phyloP scores from a whole-genome alignment of 2,329 filamentous ascomycete genomes.

The Aspergillus felis region DNA sequence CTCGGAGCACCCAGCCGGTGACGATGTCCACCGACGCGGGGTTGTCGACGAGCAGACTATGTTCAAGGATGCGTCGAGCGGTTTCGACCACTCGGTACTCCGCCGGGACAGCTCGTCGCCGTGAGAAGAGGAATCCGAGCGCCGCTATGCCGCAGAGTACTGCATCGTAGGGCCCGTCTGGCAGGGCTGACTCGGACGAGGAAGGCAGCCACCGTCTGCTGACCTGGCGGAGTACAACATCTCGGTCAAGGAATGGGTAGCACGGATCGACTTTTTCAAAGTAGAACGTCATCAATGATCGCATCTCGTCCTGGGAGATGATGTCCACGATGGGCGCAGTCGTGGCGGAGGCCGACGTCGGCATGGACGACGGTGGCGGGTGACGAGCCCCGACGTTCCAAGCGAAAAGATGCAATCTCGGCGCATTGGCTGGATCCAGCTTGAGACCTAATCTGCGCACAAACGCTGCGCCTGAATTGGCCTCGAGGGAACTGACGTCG shows the following conservation, averaged over 20 bases:
- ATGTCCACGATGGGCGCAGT: slow-evolving; percentile 43
- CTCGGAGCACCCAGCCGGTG: slow-evolving; percentile 50
- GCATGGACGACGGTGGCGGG: slow-evolving; percentile 6
- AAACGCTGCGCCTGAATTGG: slow-evolving; percentile 57
- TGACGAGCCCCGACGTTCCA: slow-evolving; percentile 48
- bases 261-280: slow-evolving; percentile 52
- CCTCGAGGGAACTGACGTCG: slow-evolving; percentile 45
- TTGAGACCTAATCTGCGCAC: slow-evolving; percentile 50
- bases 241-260: slow-evolving; percentile 48
- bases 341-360: slow-evolving; percentile 6
- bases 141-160: slow-evolving; percentile 55
- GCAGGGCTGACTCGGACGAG: slow-evolving; percentile 11
- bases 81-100: slow-evolving; percentile 48
- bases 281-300: slow-evolving; percentile 44
- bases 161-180: slow-evolving; percentile 40
- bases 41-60: slow-evolving; percentile 25
- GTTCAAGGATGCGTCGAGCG: slow-evolving; percentile 46
- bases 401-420: slow-evolving; percentile 53
- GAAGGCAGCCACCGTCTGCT: slow-evolving; percentile 27
- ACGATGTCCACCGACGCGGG: slow-evolving; percentile 27
- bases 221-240: slow-evolving; percentile 23
- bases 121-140: slow-evolving; percentile 51
- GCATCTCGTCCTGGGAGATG: slow-evolving; percentile 48
- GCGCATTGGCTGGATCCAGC: slow-evolving; percentile 52
- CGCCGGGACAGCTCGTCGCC: slow-evolving; percentile 35